These are phyloP conservation scores for Irpex sp. DNA, from an alignment of 1,284 basidiomycete species.

Conservation along the genomic window DNA sequence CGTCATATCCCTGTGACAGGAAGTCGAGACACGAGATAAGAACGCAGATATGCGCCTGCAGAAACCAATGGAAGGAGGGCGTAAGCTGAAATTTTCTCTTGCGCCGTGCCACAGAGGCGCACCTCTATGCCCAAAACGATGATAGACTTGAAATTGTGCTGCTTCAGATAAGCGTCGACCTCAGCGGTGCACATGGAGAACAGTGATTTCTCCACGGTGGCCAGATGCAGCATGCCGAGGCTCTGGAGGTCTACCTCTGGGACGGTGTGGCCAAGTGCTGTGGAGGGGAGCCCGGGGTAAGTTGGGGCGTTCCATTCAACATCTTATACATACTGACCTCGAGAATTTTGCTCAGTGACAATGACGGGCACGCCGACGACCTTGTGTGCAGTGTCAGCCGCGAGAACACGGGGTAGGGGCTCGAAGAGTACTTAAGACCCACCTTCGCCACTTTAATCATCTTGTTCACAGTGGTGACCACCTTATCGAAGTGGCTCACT, in stretches of 20 bases:
- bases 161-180: constrained; percentile 46
- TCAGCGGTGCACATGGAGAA: constrained; percentile 83
- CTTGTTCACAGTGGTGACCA: constrained; percentile 65
- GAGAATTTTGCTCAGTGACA: constrained; percentile 80
- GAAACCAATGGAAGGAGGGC: background rate
- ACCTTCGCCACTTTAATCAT: constrained; percentile 77
- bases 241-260: constrained; percentile 56
- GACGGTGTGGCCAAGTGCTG: constrained; percentile 71
- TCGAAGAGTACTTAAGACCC: background rate
- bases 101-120: constrained; percentile 14
- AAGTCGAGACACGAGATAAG: constrained; percentile 77
- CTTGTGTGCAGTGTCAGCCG: constrained; percentile 24
- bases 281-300: background rate
- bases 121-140: constrained; percentile 88
- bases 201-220: constrained; percentile 62
- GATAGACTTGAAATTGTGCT: constrained; percentile 50
- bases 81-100: background rate
- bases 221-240: constrained; percentile 54
- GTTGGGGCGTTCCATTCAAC: background rate
- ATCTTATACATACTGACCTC: constrained; percentile 40
- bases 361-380: constrained; percentile 68
- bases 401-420: background rate
- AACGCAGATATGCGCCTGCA: constrained; percentile 75
- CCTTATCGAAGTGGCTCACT: constrained; percentile 66
- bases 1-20: constrained; percentile 47